These are phyloP conservation scores for Leptodermis oblonga DNA, from an alignment of 257 asterid genomes.

Conservation along the genomic window DNA sequence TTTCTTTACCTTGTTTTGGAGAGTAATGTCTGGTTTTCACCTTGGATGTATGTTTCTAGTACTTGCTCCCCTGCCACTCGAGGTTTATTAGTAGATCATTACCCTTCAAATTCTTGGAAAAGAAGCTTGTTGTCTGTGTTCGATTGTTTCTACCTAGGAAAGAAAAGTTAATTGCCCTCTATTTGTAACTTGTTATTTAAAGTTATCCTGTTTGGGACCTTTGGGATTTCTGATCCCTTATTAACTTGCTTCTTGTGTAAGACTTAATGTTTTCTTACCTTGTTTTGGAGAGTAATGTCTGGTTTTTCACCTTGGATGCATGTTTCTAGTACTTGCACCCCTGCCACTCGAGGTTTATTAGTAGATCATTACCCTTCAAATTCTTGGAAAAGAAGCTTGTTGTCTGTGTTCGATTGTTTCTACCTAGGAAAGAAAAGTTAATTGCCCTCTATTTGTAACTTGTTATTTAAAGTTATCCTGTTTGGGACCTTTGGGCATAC, in stretches of 20 bases:
- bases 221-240: constrained; percentile 7
- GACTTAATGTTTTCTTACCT: background rate
- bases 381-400: background rate
- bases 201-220: background rate
- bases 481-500: background rate
- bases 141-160: background rate
- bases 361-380: background rate
- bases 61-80: background rate
- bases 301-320: background rate
- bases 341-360: background rate
- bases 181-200: background rate
- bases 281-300: background rate
- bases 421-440: background rate
- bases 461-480: background rate
- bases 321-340: background rate
- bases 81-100: background rate
- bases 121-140: background rate
- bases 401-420: background rate
- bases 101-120: background rate
- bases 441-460: background rate
- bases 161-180: background rate
- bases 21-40: background rate
- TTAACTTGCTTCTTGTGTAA: background rate
- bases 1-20: background rate
- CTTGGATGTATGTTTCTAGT: background rate